A percentile compares a stretch with the other conserved stretches of the same genome.
Conservation (phyloP, 306 rosid genomes). For the Cicer pinnatifidum region DNA sequence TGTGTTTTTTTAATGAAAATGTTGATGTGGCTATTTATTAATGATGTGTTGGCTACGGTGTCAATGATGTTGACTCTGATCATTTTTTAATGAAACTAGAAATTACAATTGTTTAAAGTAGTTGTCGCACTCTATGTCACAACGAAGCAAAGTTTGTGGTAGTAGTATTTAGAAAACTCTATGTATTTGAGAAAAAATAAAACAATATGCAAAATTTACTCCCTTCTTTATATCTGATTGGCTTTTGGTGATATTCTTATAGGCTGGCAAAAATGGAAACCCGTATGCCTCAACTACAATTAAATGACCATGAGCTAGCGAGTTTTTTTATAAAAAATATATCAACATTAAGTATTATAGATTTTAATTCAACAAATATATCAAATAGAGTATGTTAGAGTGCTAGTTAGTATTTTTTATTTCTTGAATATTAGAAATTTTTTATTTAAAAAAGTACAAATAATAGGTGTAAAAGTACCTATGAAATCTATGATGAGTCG, state of each 20-base stretch:
- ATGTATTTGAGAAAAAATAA: no score
- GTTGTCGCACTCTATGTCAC: no score
- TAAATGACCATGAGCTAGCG: not conserved
- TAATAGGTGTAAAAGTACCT: conserved; percentile 31
- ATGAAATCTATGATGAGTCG: conserved; percentile 42
- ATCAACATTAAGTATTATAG: not conserved
- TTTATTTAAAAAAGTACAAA: not conserved
- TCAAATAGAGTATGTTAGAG: not conserved
- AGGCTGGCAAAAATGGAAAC: conserved; percentile 54
- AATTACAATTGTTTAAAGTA: no score
- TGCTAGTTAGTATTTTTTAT: not conserved
- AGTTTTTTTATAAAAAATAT: not conserved
- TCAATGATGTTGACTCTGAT: no score
- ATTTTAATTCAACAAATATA: not conserved
- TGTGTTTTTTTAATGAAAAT: no score
- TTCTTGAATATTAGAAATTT: not conserved
- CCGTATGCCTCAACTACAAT: conserved; percentile 54
- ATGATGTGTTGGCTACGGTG: no score
- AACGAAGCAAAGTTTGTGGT: no score
- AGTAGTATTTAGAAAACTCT: no score
- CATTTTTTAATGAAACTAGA: no score
- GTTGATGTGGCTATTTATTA: no score
- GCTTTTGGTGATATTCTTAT: conserved; percentile 12
- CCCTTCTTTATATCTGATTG: conserved; percentile 31
- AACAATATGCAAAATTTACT: conserved; percentile 63